phyloP scores from a whole-genome alignment of 306 rosid genomes.

The Carpinus fangiana region DNA sequence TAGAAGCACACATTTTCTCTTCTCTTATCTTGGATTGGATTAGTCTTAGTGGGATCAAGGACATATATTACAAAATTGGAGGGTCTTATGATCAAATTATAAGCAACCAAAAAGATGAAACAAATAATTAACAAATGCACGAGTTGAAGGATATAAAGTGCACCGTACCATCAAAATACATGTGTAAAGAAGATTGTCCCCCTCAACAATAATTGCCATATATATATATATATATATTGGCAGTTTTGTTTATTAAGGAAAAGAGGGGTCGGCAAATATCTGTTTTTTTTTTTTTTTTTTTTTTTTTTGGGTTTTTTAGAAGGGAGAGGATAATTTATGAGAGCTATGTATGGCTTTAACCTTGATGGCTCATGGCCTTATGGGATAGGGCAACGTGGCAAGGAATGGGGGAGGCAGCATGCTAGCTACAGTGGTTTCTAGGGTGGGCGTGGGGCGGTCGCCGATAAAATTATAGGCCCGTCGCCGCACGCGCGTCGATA shows the following conservation, averaged over 20 bases:
- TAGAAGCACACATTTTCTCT: too few relatives aligned
- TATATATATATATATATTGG: slow-evolving; percentile 8
- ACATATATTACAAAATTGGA: too few relatives aligned
- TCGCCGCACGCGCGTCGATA: slow-evolving; percentile 37
- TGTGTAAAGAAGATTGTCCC: slow-evolving; percentile 27
- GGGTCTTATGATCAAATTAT: background rate
- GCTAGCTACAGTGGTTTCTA: slow-evolving; percentile 9
- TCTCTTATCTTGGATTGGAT: too few relatives aligned
- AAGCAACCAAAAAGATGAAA: background rate
- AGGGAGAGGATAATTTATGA: too few relatives aligned
- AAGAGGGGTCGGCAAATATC: too few relatives aligned
- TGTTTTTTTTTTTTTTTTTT: too few relatives aligned
- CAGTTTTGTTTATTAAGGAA: too few relatives aligned
- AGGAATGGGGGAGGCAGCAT: slow-evolving; percentile 16
- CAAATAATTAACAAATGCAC: background rate
- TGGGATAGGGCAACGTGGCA: background rate
- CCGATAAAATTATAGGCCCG: slow-evolving; percentile 30
- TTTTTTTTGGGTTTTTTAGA: too few relatives aligned
- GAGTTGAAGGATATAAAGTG: slow-evolving; percentile 3
- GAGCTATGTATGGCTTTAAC: background rate
- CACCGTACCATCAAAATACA: background rate
- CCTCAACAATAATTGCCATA: slow-evolving; percentile 19
- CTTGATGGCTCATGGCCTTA: background rate
- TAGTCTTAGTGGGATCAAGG: too few relatives aligned
- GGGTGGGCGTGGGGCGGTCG: slow-evolving; percentile 62